Evolutionary conservation across 441 rosid genomes (phyloP), one percentile per base, ranked within the genome.

Genomic region (Pelargonium citronellum): DNA sequence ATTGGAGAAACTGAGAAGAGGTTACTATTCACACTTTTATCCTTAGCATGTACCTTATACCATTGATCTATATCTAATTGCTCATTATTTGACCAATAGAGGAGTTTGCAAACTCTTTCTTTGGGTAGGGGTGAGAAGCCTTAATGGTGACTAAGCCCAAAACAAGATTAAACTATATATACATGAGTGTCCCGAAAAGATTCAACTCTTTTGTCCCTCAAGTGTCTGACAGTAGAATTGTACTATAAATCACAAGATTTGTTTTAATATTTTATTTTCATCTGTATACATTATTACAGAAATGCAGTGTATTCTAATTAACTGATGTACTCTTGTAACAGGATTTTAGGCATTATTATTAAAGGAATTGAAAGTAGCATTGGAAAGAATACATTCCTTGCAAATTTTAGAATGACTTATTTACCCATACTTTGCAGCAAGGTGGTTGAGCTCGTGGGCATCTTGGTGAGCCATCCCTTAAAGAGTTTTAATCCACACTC

Each of bases 1-100:
- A 83, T 84, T 75, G 98, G 99, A 74, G 99, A 95, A 80, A 87
- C 81, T 80, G 99, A 95, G 85, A 91, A 92, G 83, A 92, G 99
- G 99, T 53, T 53, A 15, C 16, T 53, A 53, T 53, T 53, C 60
- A 53, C 60, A n/a, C 20, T n/a, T 15, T 39, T 39, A 9, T 39
- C 43, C 43, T 39, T 39, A 7, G 43, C 43, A 39, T 39, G 43
- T 39, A 39, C 43, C 43, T 39, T 39, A 39, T 39, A 39, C 43
- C 43, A 39, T 39, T 39, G 43, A 39, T 6, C 43, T 39, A 39
- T 39, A 9, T 60, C 24, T 60, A 10, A 24, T 58, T 17, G 64
- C 30, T 19, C 34, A 22, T 22, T n/a, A 22, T 60, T 22, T 4
- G 13, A 20, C 24, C 51, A 46, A 9, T 3, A 11, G 53, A 47